Percentiles rank a stretch among this genome's conserved stretches.
These are phyloP conservation scores for Nemania abortiva DNA, from an alignment of 2,329 filamentous ascomycete species.

Conservation along the genomic window DNA sequence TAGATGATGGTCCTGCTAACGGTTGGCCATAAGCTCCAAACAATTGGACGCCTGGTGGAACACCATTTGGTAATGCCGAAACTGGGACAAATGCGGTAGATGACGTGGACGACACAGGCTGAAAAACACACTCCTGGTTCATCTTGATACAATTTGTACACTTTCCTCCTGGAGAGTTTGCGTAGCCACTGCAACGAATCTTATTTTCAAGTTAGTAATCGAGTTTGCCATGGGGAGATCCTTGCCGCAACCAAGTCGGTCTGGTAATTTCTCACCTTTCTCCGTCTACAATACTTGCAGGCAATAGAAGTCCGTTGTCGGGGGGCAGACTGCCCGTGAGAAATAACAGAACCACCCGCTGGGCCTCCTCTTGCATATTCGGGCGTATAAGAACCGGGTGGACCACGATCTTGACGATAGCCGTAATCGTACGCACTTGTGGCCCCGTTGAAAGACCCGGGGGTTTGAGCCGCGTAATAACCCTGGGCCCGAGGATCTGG, in stretches of 20 bases:
- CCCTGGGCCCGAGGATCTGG: slow-evolving; percentile 54
- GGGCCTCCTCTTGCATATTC: slow-evolving; percentile 51
- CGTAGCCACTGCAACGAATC: slow-evolving; percentile 73
- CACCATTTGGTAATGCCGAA: slow-evolving; percentile 68
- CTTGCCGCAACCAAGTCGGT: slow-evolving; percentile 13
- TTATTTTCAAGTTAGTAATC: slow-evolving; percentile 50
- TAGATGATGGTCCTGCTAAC: slow-evolving; percentile 53
- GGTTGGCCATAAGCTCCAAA: slow-evolving; percentile 71
- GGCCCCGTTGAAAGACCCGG: slow-evolving; percentile 38
- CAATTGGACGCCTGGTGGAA: slow-evolving; percentile 67
- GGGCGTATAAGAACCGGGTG: slow-evolving; percentile 47
- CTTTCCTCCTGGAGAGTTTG: slow-evolving; percentile 69
- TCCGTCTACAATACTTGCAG: slow-evolving; percentile 70
- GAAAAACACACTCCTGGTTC: slow-evolving; percentile 72
- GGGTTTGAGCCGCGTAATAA: slow-evolving; percentile 43
- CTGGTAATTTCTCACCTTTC: slow-evolving; percentile 61
- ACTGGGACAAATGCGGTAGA: slow-evolving; percentile 71
- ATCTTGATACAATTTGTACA: slow-evolving; percentile 72
- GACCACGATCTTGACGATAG: slow-evolving; percentile 51
- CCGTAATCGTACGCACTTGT: slow-evolving; percentile 49
- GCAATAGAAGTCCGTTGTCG: slow-evolving; percentile 71
- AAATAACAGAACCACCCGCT: slow-evolving; percentile 51
- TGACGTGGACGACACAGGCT: slow-evolving; percentile 68
- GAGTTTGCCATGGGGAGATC: not conserved
- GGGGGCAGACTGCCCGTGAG: slow-evolving; percentile 65